phyloP scores from a whole-genome alignment of 179 eudicot genomes.

The Carnegiea gigantea region DNA sequence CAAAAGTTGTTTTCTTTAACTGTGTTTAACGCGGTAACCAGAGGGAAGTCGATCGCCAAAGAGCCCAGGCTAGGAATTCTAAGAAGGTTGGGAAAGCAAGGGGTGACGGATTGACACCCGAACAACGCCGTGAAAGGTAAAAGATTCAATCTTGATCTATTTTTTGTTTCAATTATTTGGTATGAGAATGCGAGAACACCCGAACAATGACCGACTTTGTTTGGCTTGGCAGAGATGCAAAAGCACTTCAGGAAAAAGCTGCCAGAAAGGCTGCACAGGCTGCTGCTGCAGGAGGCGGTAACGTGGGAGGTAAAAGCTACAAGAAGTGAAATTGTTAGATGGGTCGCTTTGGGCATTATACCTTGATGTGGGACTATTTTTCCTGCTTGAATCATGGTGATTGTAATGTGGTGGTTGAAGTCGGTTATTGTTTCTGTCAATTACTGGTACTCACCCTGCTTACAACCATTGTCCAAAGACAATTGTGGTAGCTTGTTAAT shows the following conservation, averaged over 20 bases:
- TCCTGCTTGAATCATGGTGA: slow-evolving; percentile 15
- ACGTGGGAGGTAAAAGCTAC: slow-evolving; percentile 24
- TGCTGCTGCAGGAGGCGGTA: slow-evolving; percentile 15
- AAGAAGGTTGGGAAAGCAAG: slow-evolving; percentile 25
- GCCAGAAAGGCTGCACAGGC: slow-evolving; percentile 45
- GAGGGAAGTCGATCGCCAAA: slow-evolving; percentile 37
- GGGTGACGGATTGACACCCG: slow-evolving; percentile 38
- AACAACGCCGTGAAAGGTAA: slow-evolving; percentile 39
- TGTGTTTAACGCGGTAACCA: slow-evolving; percentile 34
- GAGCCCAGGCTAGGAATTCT: slow-evolving; percentile 32
- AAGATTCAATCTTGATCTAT: background rate
- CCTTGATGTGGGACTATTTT: background rate
- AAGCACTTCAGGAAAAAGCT: slow-evolving; percentile 63
- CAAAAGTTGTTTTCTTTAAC: slow-evolving; percentile 15
- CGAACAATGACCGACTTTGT: background rate
- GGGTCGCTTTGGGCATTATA: slow-evolving; percentile 4
- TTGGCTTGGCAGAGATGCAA: slow-evolving; percentile 52
- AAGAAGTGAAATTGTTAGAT: slow-evolving; percentile 21
- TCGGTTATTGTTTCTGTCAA: background rate
- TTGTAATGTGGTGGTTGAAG: slow-evolving; percentile 16
- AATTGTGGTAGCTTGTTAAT: background rate
- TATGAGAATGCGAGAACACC: too few species aligned
- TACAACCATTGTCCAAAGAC: background rate
- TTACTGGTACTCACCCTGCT: background rate
- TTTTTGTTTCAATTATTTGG: background rate